These are phyloP conservation scores for Rhodotorula kratochvilovae DNA, from an alignment of 768 basidiomycete species.

Conservation along the genomic window DNA sequence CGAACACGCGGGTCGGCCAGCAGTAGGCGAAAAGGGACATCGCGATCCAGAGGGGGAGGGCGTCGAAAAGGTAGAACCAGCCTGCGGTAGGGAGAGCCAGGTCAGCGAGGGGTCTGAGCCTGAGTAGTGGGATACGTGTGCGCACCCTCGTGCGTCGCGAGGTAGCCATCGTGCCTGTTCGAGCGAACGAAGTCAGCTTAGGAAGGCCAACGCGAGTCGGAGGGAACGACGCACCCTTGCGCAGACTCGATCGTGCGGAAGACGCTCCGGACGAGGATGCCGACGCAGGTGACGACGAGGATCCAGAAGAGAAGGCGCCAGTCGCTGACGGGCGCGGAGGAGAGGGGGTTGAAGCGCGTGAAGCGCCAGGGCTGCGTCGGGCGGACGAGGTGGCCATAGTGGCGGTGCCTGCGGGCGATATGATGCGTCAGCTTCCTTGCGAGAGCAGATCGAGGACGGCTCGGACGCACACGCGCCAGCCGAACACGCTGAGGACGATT, in stretches of 20 bases:
- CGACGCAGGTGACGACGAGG: conserved; percentile 8
- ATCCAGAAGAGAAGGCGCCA: conserved; percentile 25
- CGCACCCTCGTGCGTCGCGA: neutral
- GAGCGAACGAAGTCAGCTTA: neutral
- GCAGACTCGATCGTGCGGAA: conserved; percentile 34
- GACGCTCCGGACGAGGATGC: conserved; percentile 11
- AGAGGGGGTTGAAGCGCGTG: neutral
- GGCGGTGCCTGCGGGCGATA: neutral
- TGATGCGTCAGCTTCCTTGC: too few relatives aligned
- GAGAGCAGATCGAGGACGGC: neutral
- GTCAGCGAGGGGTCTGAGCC: too few relatives aligned
- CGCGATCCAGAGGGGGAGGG: conserved; percentile 33
- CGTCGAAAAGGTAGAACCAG: conserved; percentile 35
- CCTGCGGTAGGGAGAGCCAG: too few relatives aligned
- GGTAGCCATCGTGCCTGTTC: neutral
- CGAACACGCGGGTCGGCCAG: conserved; percentile 33
- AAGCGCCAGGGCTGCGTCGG: neutral
- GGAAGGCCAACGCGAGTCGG: too few relatives aligned
- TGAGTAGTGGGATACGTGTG: too few relatives aligned
- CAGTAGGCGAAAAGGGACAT: conserved; percentile 21
- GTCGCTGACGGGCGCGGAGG: conserved; percentile 1
- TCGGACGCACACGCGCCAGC: neutral
- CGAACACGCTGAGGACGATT: conserved; percentile 21
- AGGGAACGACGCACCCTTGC: neutral
- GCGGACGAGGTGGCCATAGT: neutral